Evolutionary conservation across 2,329 filamentous ascomycete genomes (phyloP), one percentile per base, ranked within the genome.

Genomic region (Aspergillus fumigatus): DNA sequence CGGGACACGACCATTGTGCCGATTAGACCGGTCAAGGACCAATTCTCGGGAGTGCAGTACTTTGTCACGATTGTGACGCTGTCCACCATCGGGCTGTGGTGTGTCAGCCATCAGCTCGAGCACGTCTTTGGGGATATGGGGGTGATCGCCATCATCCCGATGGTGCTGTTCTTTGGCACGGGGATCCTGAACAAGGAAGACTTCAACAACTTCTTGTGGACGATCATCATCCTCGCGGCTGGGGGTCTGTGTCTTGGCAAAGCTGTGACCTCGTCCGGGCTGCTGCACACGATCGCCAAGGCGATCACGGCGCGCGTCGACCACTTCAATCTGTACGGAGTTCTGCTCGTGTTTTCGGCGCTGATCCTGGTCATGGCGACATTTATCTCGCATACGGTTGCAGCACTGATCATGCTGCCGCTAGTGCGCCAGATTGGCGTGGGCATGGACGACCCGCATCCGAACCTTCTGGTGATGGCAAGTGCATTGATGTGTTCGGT

Each of bases 161-260:
- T 99, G 52, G 89, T 96, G 3, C 81, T 97, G 45, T 99, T 99
- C 82, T 99, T 99, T 67, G 94, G 94, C 54, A 92, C 92, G 1
- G 94, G 94, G 10, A 93, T 97, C 63, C 81, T 99, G 32, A 97
- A 92, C 50, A 99, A 97, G 76, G 94, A 97, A 75, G 94, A 99
- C 76, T 99, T 99, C 73, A 99, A 99, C 80, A 99, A 99, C 75
- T 99, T 99, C 75, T 88, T 97, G 41, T 99, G 94, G 94, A 99
- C 95, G 21, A 99, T 99, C 75, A 97, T 99, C 75, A 97, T 99
- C 68, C 87, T 99, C 21, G 94, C 94, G 0, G 93, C 94, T 0
- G 94, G 94, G 49, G 94, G 94, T 7, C 79, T 99, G 35, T 92
- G 92, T 1, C 85, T 99, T 0, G 94, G 94, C 55, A 97, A 96